Evolutionary conservation across 805 yeast species (phyloP), one percentile per base, ranked within the genome.

Genomic region (Spathaspora passalidarum): DNA sequence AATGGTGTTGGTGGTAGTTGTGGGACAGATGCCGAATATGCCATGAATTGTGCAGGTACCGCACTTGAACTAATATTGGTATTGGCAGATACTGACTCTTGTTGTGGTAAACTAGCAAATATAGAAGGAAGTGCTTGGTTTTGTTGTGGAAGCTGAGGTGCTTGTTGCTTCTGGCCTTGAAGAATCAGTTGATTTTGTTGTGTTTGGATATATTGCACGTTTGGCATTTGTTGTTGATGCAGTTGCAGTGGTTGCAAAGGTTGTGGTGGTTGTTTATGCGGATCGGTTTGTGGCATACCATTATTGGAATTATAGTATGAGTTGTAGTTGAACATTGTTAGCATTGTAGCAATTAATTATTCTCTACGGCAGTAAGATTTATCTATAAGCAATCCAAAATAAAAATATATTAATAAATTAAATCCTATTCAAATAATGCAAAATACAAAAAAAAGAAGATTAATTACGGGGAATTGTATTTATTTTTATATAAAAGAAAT

Each of bases 121-220:
- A 47, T 47, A 8, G 49, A 43, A 21, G 49, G 49, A 17, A 47
- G 47, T 16, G 21, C 5, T 36, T 19, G 25, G n/a, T 29, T 14
- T 25, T 21, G 44, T 22, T 29, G 42, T 22, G 20, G 38, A 17
- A 17, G 45, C 13, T 22, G 40, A 4, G 21, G 46, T 3, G 19
- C 8, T 6, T 35, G 46, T 36, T 36, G 39, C 21, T 17, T 19
- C 19, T 38, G 40, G 17, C 18, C 17, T 14, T 20, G 45, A 38
- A 22, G 20, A 10, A 20, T 21, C 21, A 36, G 34, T 5, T n/a
- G 11, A 26, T 26, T 20, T 17, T 17, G 46, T 26, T 37, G 46
- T 9, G 45, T 8, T 38, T 37, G 47, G 19, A 34, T 11, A 38
- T 19, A 25, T 38, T 18, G 23, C 32, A 38, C 13, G 4, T 38